These are phyloP conservation scores for Nephelium lappaceum DNA, from an alignment of 345 rosid species.

Conservation along the genomic window DNA sequence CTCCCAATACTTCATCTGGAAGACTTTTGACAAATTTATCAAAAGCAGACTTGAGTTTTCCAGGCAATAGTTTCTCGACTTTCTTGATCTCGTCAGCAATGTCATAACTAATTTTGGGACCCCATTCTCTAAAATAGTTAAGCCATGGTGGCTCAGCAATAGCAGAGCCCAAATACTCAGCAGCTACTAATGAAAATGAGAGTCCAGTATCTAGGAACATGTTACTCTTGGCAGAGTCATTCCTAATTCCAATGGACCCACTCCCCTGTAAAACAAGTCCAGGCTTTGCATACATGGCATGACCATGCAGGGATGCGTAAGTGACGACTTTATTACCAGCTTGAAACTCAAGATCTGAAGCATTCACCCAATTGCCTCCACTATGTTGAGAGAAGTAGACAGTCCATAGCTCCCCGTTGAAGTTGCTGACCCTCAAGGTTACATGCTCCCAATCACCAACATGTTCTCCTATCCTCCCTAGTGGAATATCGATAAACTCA, in stretches of 20 bases:
- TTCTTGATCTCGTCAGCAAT: conserved; percentile 41
- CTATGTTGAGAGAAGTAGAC: conserved; percentile 72
- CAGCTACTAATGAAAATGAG: conserved; percentile 47
- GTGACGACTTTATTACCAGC: conserved; percentile 57
- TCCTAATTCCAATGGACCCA: conserved; percentile 61
- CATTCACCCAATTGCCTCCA: conserved; percentile 67
- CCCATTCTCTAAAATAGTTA: conserved; percentile 72
- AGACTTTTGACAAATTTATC: conserved; percentile 43
- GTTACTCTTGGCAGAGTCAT: conserved; percentile 70
- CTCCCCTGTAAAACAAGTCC: conserved; percentile 83
- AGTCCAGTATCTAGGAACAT: conserved; percentile 47
- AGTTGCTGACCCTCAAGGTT: conserved; percentile 77
- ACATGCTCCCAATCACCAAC: conserved; percentile 94
- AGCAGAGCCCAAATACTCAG: conserved; percentile 51
- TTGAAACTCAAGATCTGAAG: conserved; percentile 62
- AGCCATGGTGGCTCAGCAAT: conserved; percentile 65
- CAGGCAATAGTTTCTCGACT: conserved; percentile 49
- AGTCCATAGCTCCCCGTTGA: conserved; percentile 59
- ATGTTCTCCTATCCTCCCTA: conserved; percentile 81
- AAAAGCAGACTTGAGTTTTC: conserved; percentile 52
- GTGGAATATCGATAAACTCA: conserved; percentile 45
- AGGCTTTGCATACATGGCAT: conserved; percentile 74
- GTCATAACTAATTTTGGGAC: conserved; percentile 66
- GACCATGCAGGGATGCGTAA: conserved; percentile 75
- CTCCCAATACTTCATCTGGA: conserved; percentile 63